Evolutionary conservation across 768 basidiomycete species (phyloP), one percentile per base, ranked within the genome.

Genomic region (Phanerochaete sordida): DNA sequence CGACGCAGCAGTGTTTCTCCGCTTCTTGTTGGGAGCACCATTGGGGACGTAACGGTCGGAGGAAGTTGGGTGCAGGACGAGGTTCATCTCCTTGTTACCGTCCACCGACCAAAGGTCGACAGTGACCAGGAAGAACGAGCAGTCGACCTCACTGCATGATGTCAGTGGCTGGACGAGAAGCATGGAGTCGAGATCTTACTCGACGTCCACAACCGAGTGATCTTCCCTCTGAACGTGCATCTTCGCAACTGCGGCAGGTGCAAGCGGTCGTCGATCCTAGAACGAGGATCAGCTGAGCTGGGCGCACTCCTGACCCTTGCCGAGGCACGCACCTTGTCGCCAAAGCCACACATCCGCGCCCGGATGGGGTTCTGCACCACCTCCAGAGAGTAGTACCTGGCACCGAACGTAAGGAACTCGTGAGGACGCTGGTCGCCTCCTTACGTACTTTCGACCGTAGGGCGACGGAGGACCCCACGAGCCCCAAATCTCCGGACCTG

Each of bases 281-380:
- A 57, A 39, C 49, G 60, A 51, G 27, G 52, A 63, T 57, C 57
- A 64, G 62, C 65, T 63, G 51, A 33, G 57, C 24, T 54, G 28
- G 48, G 58, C 35, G 48, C 21, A 37, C 31, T 39, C 16, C 35
- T 24, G 26, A 35, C 11, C 7, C 39, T 52, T 45, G 30, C 47
- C 37, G 48, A 54, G 51, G 45, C 52, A 64, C 79, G 61, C 65
- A 93, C 94, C 80, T 95, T 96, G 79, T 97, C 93, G 47, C 95
- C 95, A 73, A 96, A 95, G 12, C 95, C 95, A 72, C 95, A 96
- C 88, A 95, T 95, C 64, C 95, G 84, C 51, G 95, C 95, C 45
- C 95, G 85, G 49, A 91, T 73, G 43, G 95, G 95, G 66, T 95
- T 85, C 71, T 97, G 95, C 2, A 91, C 82, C 66, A 95, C 84